Percentiles rank a stretch among this genome's conserved stretches.
Evolutionary conservation across 108 stramenopile genomes (phyloP).

Genomic region (Cyclotella atomus): DNA sequence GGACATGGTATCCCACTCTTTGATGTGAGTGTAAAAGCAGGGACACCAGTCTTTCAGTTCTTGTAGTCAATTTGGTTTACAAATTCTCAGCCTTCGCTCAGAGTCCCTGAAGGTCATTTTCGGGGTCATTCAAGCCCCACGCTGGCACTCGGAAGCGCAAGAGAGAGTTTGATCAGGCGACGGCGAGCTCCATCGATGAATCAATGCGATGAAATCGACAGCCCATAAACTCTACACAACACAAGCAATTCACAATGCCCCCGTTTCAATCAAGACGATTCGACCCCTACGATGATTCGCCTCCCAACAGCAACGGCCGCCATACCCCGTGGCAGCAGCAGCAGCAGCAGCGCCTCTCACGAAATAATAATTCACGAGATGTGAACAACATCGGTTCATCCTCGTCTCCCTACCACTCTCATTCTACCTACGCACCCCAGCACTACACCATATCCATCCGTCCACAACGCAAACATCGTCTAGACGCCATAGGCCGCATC

Average conservation of each 20-base stretch:
- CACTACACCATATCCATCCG: not conserved
- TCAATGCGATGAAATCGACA: not conserved
- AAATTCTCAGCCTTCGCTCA: not conserved
- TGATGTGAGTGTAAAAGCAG: not conserved
- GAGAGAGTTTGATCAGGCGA: no score
- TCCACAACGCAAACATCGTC: not conserved
- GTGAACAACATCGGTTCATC: not conserved
- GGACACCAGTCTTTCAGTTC: no score
- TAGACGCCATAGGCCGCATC: slow-evolving; percentile 4
- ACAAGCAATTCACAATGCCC: slow-evolving; percentile 7
- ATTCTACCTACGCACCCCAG: not conserved
- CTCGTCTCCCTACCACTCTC: not conserved
- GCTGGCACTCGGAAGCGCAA: no score
- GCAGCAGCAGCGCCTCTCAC: not conserved
- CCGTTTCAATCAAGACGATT: slow-evolving; percentile 19
- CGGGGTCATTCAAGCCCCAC: not conserved
- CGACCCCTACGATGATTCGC: slow-evolving; percentile 21
- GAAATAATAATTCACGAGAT: not conserved
- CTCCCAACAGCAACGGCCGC: slow-evolving; percentile 12
- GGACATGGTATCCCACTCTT: not conserved
- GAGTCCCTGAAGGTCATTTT: not conserved
- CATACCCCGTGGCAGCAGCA: not conserved
- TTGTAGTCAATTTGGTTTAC: not conserved
- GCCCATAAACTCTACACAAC: not conserved
- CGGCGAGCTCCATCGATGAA: no score